phyloP scores from a whole-genome alignment of 805 yeast species.

The Candida vaughaniae region DNA sequence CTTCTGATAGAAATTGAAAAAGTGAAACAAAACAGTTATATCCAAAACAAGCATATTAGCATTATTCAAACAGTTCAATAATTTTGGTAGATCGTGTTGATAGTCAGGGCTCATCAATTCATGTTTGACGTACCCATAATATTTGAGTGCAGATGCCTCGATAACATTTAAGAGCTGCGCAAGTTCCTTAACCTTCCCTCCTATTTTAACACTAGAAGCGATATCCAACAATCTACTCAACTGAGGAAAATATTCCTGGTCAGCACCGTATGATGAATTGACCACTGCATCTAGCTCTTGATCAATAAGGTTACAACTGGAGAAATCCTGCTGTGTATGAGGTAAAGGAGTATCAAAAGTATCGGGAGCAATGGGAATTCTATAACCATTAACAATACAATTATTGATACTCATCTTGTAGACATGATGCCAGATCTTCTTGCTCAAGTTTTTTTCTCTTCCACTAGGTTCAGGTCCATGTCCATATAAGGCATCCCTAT shows the following conservation, averaged over 20 bases:
- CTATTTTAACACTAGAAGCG: neutral
- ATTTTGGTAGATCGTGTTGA: neutral
- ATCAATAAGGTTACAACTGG: neutral
- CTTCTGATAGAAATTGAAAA: conserved; percentile 40
- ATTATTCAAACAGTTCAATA: neutral
- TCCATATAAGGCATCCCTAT: neutral
- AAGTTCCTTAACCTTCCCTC: too few species aligned
- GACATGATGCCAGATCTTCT: conserved; percentile 4
- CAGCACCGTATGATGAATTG: neutral
- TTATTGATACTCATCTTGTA: neutral
- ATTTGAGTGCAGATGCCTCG: neutral
- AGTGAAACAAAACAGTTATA: conserved; percentile 26
- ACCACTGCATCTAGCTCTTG: neutral
- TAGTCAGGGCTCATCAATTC: neutral
- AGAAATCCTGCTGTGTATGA: neutral
- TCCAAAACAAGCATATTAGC: neutral
- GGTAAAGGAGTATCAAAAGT: neutral
- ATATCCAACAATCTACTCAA: neutral
- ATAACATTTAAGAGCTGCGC: neutral
- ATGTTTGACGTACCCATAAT: neutral
- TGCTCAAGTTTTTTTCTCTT: conserved; percentile 1
- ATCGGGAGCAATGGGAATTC: neutral
- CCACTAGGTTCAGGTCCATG: neutral
- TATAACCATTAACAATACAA: conserved; percentile 5
- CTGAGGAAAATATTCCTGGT: neutral